Base-by-base conservation (phyloP, 495 filamentous ascomycete genomes). In the Aspergillus asperescens region DNA sequence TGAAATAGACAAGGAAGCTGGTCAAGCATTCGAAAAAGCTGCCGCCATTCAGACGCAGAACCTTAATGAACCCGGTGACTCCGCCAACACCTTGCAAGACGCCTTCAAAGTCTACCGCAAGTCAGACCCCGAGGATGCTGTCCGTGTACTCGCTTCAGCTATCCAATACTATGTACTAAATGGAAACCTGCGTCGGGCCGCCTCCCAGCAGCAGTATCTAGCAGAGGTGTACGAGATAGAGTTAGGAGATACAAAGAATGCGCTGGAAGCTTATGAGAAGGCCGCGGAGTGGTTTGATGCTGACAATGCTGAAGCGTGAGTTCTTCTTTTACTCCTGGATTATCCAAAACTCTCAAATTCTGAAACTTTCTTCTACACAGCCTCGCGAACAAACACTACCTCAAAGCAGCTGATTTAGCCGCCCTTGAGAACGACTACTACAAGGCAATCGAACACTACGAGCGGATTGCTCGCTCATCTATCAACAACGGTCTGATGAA, bases 101-200 rank as follows among this genome's bases (percentile, higher is more conserved):
- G 89, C 89, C 22, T 93, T 86, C 76, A 91, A 93, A 75, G 80
- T 83, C 43, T 95, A 94, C 73, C 81, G 83, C 62, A 91, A 89
- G 73, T 79, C 84, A 24, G 80, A 84, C 62, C 89, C 90, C 10
- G 76, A 85, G 62, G 85, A 89, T 66, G 89, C 88, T 16, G 85
- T 86, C 43, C 75, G 86, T 46, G 87, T 87, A 52, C 74, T 95
- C 42, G 75, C 85, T 23, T 66, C 77, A 52, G 86, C 89, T 16
- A 89, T 96, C 61, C 70, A 78, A 24, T 85, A 91, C 65, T 95
- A 91, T 63, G 87, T 84, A 40, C 64, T 78, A 53, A 87, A 87
- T 67, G 92, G 90, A 45, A 94, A 94, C 65, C 88, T 92, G 68
- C 77, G 91, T 53, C 79, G 93, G 25, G 90, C 93, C 4, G 92